phyloP scores from a whole-genome alignment of 164 flowering plant species.

The Echeveria elegans region DNA sequence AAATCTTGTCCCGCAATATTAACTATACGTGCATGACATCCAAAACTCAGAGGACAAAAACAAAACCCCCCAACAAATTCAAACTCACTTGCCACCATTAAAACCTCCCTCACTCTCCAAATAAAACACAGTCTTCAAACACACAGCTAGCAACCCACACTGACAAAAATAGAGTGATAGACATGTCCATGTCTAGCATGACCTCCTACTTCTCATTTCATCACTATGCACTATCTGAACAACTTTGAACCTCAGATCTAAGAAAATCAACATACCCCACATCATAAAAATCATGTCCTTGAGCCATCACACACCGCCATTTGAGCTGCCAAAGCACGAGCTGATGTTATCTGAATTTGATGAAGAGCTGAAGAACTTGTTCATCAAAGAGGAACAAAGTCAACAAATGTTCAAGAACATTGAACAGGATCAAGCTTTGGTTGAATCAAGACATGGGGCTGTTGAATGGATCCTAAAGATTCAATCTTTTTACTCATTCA shows the following conservation, averaged over 20 bases:
- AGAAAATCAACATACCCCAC: not conserved
- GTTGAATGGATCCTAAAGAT: constrained; percentile 74
- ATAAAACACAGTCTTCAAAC: constrained; percentile 7
- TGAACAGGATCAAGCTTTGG: constrained; percentile 24
- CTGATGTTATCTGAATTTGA: constrained; percentile 8
- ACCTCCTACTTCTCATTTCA: not conserved
- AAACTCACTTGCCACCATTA: not conserved
- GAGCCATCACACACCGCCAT: not conserved
- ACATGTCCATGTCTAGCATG: not conserved
- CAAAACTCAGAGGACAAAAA: not conserved
- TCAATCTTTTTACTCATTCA: constrained; percentile 43
- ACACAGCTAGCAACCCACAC: not conserved
- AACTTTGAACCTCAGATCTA: not conserved
- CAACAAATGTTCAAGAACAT: constrained; percentile 9
- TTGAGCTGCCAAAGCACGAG: not conserved
- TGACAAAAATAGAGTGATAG: not conserved
- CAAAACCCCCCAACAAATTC: not conserved
- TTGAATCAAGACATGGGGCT: constrained; percentile 36
- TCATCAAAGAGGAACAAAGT: constrained; percentile 36
- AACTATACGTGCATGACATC: no score
- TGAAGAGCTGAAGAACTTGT: constrained; percentile 36
- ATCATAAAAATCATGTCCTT: not conserved
- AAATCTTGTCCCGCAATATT: no score
- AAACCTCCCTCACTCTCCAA: not conserved
- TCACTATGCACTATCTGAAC: not conserved